These are phyloP conservation scores for Eustoma russellianum DNA, from an alignment of 257 asterid genomes.

Conservation along the genomic window DNA sequence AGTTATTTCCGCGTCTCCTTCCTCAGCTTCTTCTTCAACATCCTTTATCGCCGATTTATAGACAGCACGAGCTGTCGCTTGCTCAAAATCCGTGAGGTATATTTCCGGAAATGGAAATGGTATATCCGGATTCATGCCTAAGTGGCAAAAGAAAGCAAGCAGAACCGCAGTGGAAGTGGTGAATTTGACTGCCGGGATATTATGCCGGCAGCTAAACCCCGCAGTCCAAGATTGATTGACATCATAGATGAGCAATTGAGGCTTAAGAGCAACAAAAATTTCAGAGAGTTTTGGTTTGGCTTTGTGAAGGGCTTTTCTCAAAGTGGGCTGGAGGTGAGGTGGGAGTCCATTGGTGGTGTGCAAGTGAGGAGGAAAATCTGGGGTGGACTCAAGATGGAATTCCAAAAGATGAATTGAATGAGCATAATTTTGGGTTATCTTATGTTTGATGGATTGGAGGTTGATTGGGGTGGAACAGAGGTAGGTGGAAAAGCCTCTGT, in stretches of 20 bases:
- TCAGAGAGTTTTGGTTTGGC: slow-evolving; percentile 17
- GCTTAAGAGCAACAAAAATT: slow-evolving; percentile 13
- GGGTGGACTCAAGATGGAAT: slow-evolving; percentile 20
- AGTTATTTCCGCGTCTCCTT: slow-evolving; percentile 6
- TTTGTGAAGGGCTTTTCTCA: slow-evolving; percentile 14
- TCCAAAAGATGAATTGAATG: slow-evolving; percentile 18
- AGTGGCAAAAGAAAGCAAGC: slow-evolving; percentile 10
- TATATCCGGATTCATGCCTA: background rate
- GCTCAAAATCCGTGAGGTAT: slow-evolving; percentile 8
- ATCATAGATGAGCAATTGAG: slow-evolving; percentile 29
- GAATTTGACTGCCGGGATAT: slow-evolving; percentile 16
- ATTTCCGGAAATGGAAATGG: slow-evolving; percentile 19
- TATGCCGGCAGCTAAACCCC: background rate
- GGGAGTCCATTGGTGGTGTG: slow-evolving; percentile 50
- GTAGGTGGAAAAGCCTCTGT: slow-evolving; percentile 14
- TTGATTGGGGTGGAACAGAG: slow-evolving; percentile 31
- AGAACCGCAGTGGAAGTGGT: slow-evolving; percentile 18
- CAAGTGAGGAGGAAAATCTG: slow-evolving; percentile 31
- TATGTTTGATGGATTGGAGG: slow-evolving; percentile 21
- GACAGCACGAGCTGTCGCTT: background rate
- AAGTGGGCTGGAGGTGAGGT: slow-evolving; percentile 22
- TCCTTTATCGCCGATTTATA: background rate
- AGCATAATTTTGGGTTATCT: slow-evolving; percentile 13
- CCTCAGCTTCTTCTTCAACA: background rate
- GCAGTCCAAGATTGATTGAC: slow-evolving; percentile 20